Evolutionary conservation across 306 rosid genomes (phyloP).

Genomic region (Gastrolobium bilobum): DNA sequence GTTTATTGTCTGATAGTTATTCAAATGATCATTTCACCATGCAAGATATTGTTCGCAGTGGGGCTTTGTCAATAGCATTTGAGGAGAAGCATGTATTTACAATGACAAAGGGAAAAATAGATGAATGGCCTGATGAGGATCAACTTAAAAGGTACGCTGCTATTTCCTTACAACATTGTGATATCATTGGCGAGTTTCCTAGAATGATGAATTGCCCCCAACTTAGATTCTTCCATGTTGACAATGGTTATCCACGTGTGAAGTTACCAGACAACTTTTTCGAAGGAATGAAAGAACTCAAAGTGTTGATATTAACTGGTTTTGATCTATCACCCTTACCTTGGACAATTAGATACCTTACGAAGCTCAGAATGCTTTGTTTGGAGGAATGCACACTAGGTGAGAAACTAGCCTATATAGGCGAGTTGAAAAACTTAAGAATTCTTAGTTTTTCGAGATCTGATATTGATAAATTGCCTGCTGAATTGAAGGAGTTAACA

Average conservation of each 20-base stretch:
- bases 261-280: conserved; percentile 30
- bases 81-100: not conserved
- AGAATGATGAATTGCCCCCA: not conserved
- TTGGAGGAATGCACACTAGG: conserved; percentile 44
- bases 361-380: conserved; percentile 45
- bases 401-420: conserved; percentile 42
- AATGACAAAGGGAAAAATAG: not conserved
- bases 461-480: conserved; percentile 44
- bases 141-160: conserved; percentile 27
- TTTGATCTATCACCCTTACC: not conserved
- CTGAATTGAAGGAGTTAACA: conserved; percentile 45
- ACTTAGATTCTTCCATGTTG: conserved; percentile 28
- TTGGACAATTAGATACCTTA: conserved; percentile 31
- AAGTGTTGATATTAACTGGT: conserved; percentile 39
- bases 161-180: conserved; percentile 39
- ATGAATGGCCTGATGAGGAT: conserved; percentile 43
- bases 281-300: conserved; percentile 31
- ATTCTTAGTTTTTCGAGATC: conserved; percentile 57
- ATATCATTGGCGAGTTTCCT: conserved; percentile 18
- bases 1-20: conserved; percentile 34
- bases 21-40: conserved; percentile 41
- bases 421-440: conserved; percentile 50
- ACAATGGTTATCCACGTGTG: conserved; percentile 10
- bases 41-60: conserved; percentile 29
- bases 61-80: conserved; percentile 37